Percentiles rank a stretch among this genome's conserved stretches.
Evolutionary conservation across 1,139 yeast species (phyloP).

Genomic region (Diutina siamensis): DNA sequence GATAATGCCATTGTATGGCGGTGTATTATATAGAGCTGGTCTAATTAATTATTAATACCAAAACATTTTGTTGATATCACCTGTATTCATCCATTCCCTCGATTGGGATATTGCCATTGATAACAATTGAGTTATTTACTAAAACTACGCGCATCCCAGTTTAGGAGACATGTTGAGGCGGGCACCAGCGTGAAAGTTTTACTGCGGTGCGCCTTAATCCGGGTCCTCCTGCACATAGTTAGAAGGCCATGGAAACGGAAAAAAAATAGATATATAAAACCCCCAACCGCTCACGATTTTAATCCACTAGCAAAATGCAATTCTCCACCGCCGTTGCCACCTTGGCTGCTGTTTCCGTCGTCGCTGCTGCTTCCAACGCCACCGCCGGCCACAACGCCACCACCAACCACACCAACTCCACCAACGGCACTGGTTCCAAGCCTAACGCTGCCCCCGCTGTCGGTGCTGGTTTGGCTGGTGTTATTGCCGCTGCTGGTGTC

Average conservation of each 20-base stretch:
- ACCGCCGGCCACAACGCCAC: neutral
- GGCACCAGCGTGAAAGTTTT: no score
- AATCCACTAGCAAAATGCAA: neutral
- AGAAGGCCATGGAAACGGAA: neutral
- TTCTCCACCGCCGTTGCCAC: neutral
- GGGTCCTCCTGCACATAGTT: no score
- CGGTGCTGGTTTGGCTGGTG: constrained; percentile 2
- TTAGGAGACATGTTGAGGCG: no score
- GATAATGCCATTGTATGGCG: neutral
- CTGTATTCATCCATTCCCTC: neutral
- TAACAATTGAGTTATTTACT: no score
- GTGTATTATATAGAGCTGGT: constrained; percentile 5
- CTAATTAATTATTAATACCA: constrained; percentile 3
- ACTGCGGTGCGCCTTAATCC: no score
- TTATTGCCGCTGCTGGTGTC: neutral
- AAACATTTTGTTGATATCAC: neutral
- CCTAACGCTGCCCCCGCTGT: neutral
- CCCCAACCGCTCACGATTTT: neutral
- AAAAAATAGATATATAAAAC: neutral
- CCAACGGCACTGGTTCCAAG: neutral
- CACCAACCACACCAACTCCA: neutral
- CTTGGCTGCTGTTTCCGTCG: neutral
- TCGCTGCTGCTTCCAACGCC: neutral
- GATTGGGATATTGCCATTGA: no score
- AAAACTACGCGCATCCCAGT: no score